These are phyloP conservation scores for Abrus precatorius DNA, from an alignment of 306 rosid species.

Conservation along the genomic window DNA sequence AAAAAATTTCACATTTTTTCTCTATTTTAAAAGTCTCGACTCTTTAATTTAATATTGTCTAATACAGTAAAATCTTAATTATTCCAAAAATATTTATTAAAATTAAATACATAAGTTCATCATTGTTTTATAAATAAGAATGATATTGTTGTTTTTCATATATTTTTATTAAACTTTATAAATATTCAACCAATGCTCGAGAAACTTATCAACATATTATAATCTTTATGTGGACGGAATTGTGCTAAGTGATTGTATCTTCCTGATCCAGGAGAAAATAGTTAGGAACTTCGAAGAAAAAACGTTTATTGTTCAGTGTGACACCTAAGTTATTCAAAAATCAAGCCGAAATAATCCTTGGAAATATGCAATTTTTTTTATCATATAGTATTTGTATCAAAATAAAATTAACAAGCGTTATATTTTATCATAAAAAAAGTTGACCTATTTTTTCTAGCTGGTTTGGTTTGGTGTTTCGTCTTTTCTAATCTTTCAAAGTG, in stretches of 20 bases:
- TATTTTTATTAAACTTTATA: too few species aligned
- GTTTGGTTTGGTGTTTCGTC: background rate
- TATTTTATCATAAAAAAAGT: background rate
- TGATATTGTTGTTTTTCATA: too few species aligned
- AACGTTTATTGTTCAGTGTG: background rate
- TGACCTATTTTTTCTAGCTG: background rate
- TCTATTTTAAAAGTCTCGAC: too few species aligned
- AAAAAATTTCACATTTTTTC: too few species aligned
- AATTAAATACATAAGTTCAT: too few species aligned
- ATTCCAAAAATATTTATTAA: too few species aligned
- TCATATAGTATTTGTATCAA: background rate
- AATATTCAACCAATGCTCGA: too few species aligned
- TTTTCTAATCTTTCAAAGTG: conserved; percentile 10
- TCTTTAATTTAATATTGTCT: too few species aligned
- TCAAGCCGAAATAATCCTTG: background rate
- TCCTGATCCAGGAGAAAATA: background rate
- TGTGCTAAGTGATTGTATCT: background rate
- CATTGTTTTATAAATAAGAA: too few species aligned
- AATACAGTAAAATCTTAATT: too few species aligned
- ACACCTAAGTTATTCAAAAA: background rate
- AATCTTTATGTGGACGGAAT: too few species aligned
- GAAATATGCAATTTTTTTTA: background rate
- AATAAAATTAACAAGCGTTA: background rate
- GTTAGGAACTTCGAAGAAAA: background rate
- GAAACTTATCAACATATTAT: too few species aligned